Conservation (phyloP, 1,139 yeast species). For the Blastobotrys buckinghamii region DNA sequence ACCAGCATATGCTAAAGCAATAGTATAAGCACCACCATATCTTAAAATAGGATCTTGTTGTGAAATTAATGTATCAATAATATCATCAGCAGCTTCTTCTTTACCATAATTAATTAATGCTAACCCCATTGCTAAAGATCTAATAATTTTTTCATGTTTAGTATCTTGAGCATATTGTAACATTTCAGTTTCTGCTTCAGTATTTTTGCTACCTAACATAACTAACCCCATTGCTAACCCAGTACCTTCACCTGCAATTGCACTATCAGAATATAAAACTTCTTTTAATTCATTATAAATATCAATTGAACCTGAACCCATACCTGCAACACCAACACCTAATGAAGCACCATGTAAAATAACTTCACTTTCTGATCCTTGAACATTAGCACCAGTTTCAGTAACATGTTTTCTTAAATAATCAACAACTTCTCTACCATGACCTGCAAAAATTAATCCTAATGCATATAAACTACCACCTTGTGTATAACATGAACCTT, state of each 20-base stretch:
- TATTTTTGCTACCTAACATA: constrained; percentile 89
- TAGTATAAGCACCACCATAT: constrained; percentile 92
- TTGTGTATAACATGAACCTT: constrained; percentile 64
- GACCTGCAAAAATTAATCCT: constrained; percentile 94
- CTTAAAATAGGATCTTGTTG: constrained; percentile 84
- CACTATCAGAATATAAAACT: constrained; percentile 84
- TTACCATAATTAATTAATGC: constrained; percentile 83
- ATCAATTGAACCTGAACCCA: constrained; percentile 76
- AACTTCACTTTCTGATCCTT: constrained; percentile 71
- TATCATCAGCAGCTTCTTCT: constrained; percentile 74
- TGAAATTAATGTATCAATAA: constrained; percentile 58
- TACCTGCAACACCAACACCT: constrained; percentile 95
- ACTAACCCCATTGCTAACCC: constrained; percentile 95
- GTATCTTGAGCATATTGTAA: constrained; percentile 90
- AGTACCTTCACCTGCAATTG: constrained; percentile 94
- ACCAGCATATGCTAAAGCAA: constrained; percentile 95
- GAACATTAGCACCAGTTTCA: constrained; percentile 53
- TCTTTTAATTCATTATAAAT: constrained; percentile 80
- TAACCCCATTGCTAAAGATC: constrained; percentile 86
- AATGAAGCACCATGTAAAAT: constrained; percentile 93
- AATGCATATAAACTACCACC: constrained; percentile 95
- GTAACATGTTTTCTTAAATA: constrained; percentile 70
- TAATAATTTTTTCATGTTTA: constrained; percentile 89
- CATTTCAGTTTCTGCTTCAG: constrained; percentile 72
- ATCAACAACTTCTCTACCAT: constrained; percentile 82